Evolutionary conservation across 2,329 filamentous ascomycete genomes (phyloP).

Genomic region (Fusarium fracticaudum): DNA sequence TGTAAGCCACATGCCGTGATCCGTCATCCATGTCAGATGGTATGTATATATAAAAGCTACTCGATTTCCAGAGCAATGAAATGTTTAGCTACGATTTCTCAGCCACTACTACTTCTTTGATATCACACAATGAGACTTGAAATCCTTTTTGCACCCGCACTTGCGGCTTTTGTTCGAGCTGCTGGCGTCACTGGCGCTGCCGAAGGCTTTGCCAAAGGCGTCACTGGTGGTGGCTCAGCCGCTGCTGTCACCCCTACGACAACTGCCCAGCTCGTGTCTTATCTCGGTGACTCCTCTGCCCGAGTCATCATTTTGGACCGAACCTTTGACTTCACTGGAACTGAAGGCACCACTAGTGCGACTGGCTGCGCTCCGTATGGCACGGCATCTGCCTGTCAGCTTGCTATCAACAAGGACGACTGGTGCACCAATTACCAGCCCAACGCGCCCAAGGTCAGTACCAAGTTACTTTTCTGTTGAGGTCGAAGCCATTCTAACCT

Average conservation of each 20-base stretch:
- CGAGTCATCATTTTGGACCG: constrained; percentile 68
- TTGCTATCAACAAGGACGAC: constrained; percentile 67
- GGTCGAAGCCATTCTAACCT: accelerated
- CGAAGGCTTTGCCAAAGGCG: constrained; percentile 58
- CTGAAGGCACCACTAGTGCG: constrained; percentile 62
- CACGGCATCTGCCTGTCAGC: constrained; percentile 62
- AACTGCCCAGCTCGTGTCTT: constrained; percentile 67
- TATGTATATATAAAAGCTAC: neutral
- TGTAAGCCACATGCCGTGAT: neutral
- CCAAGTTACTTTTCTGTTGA: constrained; percentile 17
- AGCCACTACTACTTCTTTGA: neutral
- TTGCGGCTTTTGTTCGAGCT: neutral
- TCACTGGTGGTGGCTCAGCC: constrained; percentile 70
- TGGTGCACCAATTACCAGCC: constrained; percentile 69
- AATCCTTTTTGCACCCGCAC: neutral
- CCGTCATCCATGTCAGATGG: neutral
- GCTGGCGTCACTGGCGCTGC: constrained; percentile 17
- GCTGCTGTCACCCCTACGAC: constrained; percentile 63
- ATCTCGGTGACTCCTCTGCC: constrained; percentile 60
- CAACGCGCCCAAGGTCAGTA: constrained; percentile 57
- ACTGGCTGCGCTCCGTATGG: constrained; percentile 70
- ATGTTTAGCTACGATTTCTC: neutral
- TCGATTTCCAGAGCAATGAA: neutral
- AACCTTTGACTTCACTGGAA: constrained; percentile 64
- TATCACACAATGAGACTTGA: neutral